A percentile compares a stretch with the other conserved stretches of the same genome.
Evolutionary conservation across 2,329 filamentous ascomycete genomes (phyloP).

Genomic region (Trichophyton verrucosum): DNA sequence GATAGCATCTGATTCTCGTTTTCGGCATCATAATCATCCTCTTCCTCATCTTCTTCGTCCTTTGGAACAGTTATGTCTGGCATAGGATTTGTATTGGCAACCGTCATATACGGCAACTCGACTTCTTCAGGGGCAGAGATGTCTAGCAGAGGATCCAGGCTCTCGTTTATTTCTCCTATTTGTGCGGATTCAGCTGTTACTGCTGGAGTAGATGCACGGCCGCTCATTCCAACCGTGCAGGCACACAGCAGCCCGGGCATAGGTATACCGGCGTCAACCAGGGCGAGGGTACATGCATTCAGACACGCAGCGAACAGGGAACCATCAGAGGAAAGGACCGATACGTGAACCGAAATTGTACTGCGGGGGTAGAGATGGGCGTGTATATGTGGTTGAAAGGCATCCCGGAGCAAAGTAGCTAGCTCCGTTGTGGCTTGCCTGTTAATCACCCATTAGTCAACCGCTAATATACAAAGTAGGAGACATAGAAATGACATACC

Average conservation of each 20-base stretch:
- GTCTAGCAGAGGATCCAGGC: slow-evolving; percentile 33
- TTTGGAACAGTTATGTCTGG: slow-evolving; percentile 12
- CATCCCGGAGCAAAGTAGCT: slow-evolving; percentile 57
- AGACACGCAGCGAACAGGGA: slow-evolving; percentile 78
- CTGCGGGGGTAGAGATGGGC: slow-evolving; percentile 81
- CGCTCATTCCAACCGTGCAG: slow-evolving; percentile 66
- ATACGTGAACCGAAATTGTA: slow-evolving; percentile 68
- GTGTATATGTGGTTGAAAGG: slow-evolving; percentile 67
- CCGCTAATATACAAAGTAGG: neutral
- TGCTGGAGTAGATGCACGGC: slow-evolving; percentile 30
- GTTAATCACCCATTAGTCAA: neutral
- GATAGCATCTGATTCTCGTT: slow-evolving; percentile 48
- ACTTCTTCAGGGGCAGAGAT: slow-evolving; percentile 40
- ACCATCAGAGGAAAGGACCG: slow-evolving; percentile 82
- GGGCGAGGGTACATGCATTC: slow-evolving; percentile 80
- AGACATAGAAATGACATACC: slow-evolving; percentile 39
- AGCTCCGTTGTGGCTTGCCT: slow-evolving; percentile 54
- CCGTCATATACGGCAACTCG: slow-evolving; percentile 78
- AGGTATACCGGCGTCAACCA: slow-evolving; percentile 88
- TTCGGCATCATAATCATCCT: slow-evolving; percentile 20
- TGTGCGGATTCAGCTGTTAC: slow-evolving; percentile 17
- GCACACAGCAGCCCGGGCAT: slow-evolving; percentile 87
- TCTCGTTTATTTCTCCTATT: slow-evolving; percentile 24
- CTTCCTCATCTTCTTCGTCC: slow-evolving; percentile 52
- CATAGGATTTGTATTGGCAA: slow-evolving; percentile 50